These are phyloP conservation scores for Mycotypha africana DNA, from an alignment of 371 early-diverging fungal species.

Conservation along the genomic window DNA sequence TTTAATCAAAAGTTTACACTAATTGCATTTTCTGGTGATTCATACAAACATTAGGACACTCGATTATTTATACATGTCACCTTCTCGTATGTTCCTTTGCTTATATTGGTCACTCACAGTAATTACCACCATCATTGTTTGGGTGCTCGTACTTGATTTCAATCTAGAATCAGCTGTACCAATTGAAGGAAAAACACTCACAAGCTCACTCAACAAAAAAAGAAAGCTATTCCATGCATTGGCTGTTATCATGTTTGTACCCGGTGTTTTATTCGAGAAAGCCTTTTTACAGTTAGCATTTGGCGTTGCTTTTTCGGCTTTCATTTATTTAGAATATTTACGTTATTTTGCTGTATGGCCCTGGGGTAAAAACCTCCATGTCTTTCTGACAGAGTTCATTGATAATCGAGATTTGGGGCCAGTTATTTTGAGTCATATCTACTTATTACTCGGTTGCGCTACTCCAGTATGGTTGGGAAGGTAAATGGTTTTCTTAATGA, in stretches of 20 bases:
- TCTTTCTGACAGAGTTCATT: conserved; percentile 72
- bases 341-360: conserved; percentile 75
- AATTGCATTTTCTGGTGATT: too few species aligned
- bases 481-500: too few species aligned
- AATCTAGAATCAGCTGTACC: conserved; percentile 15
- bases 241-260: conserved; percentile 82
- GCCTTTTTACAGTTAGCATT: conserved; percentile 78
- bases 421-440: conserved; percentile 84
- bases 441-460: conserved; percentile 87
- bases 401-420: conserved; percentile 79
- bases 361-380: conserved; percentile 58
- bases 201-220: conserved; percentile 54
- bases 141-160: conserved; percentile 46
- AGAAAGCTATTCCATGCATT: conserved; percentile 87
- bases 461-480: conserved; percentile 82
- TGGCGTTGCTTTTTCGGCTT: conserved; percentile 64
- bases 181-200: conserved; percentile 29
- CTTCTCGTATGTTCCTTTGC: conserved; percentile 43
- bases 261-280: conserved; percentile 71
- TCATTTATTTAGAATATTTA: conserved; percentile 77
- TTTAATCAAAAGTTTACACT: too few species aligned
- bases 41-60: too few species aligned
- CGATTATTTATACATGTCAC: conserved; percentile 42
- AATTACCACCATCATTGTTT: conserved; percentile 48
- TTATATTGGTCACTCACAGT: conserved; percentile 58